A percentile compares a stretch with the other conserved stretches of the same genome.
Evolutionary conservation across 345 rosid species (phyloP).

Genomic region (Cochlearia excelsa): DNA sequence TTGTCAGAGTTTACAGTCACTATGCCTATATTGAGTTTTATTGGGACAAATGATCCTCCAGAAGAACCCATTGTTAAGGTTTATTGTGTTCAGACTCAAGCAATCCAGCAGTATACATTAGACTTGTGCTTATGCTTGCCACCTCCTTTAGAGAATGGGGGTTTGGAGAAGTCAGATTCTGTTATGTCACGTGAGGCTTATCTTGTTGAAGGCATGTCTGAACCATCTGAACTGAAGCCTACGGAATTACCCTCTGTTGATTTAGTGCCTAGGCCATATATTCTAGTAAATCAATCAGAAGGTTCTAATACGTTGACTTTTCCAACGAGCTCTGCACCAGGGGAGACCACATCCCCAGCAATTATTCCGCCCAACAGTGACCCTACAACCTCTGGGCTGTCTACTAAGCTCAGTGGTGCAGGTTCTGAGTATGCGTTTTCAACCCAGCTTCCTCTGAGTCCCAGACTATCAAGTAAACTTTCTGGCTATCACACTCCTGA

Average conservation of each 20-base stretch:
- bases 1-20: slow-evolving; percentile 80
- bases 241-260: slow-evolving; percentile 40
- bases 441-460: slow-evolving; percentile 56
- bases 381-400: slow-evolving; percentile 40
- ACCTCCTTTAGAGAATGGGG: slow-evolving; percentile 51
- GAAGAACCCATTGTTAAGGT: slow-evolving; percentile 63
- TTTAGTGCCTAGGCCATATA: slow-evolving; percentile 41
- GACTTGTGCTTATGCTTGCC: slow-evolving; percentile 81
- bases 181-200: slow-evolving; percentile 40
- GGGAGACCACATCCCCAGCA: slow-evolving; percentile 39
- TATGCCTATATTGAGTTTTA: slow-evolving; percentile 92
- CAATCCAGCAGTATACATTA: slow-evolving; percentile 89
- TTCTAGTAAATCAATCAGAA: slow-evolving; percentile 37
- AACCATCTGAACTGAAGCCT: slow-evolving; percentile 39
- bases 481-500: slow-evolving; percentile 48
- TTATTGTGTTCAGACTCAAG: slow-evolving; percentile 89
- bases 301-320: slow-evolving; percentile 26
- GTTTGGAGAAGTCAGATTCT: slow-evolving; percentile 54
- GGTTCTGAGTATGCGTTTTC: slow-evolving; percentile 45
- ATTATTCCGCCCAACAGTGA: slow-evolving; percentile 37
- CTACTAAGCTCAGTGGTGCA: slow-evolving; percentile 45
- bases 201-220: slow-evolving; percentile 45
- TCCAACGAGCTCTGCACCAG: slow-evolving; percentile 40
- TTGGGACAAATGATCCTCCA: slow-evolving; percentile 64
- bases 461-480: slow-evolving; percentile 47